Percentiles rank a stretch among this genome's conserved stretches.
These are phyloP conservation scores for Erythrophleum ivorense DNA, from an alignment of 331 rosid species.

Conservation along the genomic window DNA sequence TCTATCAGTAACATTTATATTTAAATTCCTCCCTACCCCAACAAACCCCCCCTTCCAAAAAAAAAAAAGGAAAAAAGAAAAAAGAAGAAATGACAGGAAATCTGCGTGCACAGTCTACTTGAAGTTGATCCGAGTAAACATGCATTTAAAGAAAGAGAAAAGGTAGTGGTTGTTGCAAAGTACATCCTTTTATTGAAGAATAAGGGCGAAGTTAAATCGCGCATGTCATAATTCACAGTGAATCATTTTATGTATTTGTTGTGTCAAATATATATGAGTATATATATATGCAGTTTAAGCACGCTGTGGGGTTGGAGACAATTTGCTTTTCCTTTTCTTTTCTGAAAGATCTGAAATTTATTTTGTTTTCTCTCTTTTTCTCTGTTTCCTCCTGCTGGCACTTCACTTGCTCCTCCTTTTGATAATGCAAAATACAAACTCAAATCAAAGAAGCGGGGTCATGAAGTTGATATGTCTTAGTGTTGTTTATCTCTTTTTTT, in stretches of 20 bases:
- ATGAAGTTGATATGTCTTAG: neutral
- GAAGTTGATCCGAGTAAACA: neutral
- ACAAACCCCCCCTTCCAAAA: neutral
- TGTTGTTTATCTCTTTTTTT: neutral
- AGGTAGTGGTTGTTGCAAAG: conserved; percentile 17
- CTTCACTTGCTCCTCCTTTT: conserved; percentile 43
- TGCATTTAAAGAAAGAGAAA: neutral
- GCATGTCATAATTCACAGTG: conserved; percentile 31
- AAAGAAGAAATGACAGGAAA: conserved; percentile 30
- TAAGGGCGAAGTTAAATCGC: conserved; percentile 26
- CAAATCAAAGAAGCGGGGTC: conserved; percentile 46
- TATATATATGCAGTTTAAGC: neutral
- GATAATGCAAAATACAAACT: conserved; percentile 42
- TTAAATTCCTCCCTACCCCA: neutral
- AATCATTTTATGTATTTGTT: conserved; percentile 9
- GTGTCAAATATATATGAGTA: neutral
- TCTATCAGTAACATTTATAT: neutral
- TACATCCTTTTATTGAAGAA: conserved; percentile 29
- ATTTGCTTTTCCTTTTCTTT: conserved; percentile 30
- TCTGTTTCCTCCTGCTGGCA: conserved; percentile 32
- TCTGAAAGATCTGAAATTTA: conserved; percentile 28
- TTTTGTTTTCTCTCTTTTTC: neutral
- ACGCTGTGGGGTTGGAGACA: conserved; percentile 37
- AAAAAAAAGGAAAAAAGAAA: no score
- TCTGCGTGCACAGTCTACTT: neutral